phyloP scores from a whole-genome alignment of 306 rosid genomes.

The Dryas drummondii region DNA sequence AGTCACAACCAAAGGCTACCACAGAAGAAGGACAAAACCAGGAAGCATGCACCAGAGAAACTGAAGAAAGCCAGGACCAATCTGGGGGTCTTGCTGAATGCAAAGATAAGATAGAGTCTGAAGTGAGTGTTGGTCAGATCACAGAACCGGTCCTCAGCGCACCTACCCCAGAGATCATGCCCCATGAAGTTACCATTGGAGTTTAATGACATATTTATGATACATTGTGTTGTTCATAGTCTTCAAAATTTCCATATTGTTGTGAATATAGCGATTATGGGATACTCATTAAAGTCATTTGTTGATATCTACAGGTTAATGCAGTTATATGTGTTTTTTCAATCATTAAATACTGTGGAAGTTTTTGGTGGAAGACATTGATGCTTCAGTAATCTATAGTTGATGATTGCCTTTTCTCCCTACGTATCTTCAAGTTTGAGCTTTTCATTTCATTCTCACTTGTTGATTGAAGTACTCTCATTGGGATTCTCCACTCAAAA shows the following conservation, averaged over 20 bases:
- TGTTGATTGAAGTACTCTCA: no score
- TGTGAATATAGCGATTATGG: conserved; percentile 43
- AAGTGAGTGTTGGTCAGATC: conserved; percentile 28
- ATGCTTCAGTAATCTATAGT: neutral
- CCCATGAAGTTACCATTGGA: conserved; percentile 67
- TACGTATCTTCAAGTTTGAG: neutral
- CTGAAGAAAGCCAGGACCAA: conserved; percentile 38
- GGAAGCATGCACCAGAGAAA: conserved; percentile 32
- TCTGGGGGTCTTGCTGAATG: conserved; percentile 24
- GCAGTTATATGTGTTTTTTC: conserved; percentile 22
- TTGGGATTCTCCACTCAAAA: no score
- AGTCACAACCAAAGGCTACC: conserved; percentile 28
- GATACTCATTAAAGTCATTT: conserved; percentile 15
- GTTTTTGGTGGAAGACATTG: neutral
- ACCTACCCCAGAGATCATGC: conserved; percentile 48
- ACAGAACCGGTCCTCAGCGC: conserved; percentile 30
- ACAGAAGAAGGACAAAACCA: conserved; percentile 35
- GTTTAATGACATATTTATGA: conserved; percentile 36
- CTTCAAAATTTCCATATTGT: conserved; percentile 14
- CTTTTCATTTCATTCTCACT: no score
- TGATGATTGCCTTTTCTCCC: neutral
- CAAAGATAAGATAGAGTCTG: conserved; percentile 32
- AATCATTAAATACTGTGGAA: neutral
- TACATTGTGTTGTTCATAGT: conserved; percentile 29
- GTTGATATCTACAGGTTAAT: conserved; percentile 13